Base-by-base conservation (phyloP, 345 rosid genomes). In the Bruguiera parviflora region DNA sequence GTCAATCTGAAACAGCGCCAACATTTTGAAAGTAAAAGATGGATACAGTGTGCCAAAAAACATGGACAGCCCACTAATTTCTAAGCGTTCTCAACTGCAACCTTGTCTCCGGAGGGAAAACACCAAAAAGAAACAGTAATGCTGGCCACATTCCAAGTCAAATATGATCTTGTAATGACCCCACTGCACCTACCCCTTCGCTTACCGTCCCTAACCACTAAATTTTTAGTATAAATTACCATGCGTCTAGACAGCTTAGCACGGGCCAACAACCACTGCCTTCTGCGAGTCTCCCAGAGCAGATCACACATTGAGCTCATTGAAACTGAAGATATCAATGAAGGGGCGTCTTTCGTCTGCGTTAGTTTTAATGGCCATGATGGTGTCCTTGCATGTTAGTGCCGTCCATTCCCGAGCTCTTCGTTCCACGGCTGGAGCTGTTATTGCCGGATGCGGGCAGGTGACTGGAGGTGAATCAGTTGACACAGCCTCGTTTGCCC, bases 361-460 rank as follows among this genome's bases (percentile, higher is more conserved):
- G 55, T 22, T 79, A 32, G 71, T 43, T 33, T n/a, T 75, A 1
- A 8, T 82, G 25, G 27, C 70, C n/a, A 37, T 87, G 70, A 58
- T 80, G 53, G 71, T 71, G 47, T 84, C 79, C 8, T 63, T 74
- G 1, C 72, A 82, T 70, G 56, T 85, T 31, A 56, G 61, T 21
- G 79, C 53, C 27, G 85, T 77, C 73, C 72, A 78, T 66, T 75
- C 89, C 65, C 83, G 95, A 83, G 81, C 75, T 43, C 71, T 87
- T 24, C 74, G 79, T 62, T 68, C 83, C 21, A 58, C 67, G 32
- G 47, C 59, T 2, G 53, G 35, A 19, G 7, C 8, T 5, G 66
- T 46, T 11, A 67, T 24, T 37, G 67, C 62, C 7, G 84, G 82
- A 8, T 22, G 59, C 28, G 65, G 73, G 31, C 77, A 68, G 33